Percentiles rank a stretch among this genome's conserved stretches.
Evolutionary conservation across 257 asterid species (phyloP).

Genomic region (Leonotis leonurus): DNA sequence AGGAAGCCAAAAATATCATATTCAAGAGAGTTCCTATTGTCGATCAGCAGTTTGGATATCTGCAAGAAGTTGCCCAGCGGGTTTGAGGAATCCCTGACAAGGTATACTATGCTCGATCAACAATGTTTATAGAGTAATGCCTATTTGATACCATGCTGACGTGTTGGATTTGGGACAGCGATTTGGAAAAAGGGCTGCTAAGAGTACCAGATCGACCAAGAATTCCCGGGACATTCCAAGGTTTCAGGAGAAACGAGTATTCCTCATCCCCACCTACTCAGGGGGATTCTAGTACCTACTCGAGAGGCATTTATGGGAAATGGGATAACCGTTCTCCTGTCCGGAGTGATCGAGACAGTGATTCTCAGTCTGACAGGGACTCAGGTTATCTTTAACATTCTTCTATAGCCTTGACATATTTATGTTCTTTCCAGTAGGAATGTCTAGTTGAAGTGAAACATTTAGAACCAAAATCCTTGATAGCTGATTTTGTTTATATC

Average conservation of each 20-base stretch:
- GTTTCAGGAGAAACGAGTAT: slow-evolving; percentile 54
- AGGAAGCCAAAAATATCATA: slow-evolving; percentile 58
- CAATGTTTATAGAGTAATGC: slow-evolving; percentile 1
- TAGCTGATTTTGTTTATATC: too few species aligned
- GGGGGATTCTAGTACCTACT: slow-evolving; percentile 42
- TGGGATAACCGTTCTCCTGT: slow-evolving; percentile 72
- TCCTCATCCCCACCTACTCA: slow-evolving; percentile 77
- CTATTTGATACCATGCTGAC: neutral
- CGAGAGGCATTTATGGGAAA: slow-evolving; percentile 55
- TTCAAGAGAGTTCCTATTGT: slow-evolving; percentile 62
- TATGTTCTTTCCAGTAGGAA: too few species aligned
- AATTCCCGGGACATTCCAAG: slow-evolving; percentile 43
- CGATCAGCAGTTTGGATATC: slow-evolving; percentile 51
- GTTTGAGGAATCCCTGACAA: slow-evolving; percentile 40
- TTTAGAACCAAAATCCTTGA: too few species aligned
- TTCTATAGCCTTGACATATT: too few species aligned
- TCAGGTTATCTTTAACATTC: slow-evolving; percentile 47
- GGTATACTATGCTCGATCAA: slow-evolving; percentile 38
- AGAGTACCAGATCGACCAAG: slow-evolving; percentile 55
- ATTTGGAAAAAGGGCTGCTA: slow-evolving; percentile 46
- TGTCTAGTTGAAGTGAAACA: too few species aligned
- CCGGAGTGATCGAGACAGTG: slow-evolving; percentile 68
- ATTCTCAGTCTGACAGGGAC: slow-evolving; percentile 69
- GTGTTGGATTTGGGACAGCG: slow-evolving; percentile 42
- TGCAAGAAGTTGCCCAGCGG: slow-evolving; percentile 75